A percentile compares a stretch with the other conserved stretches of the same genome.
Conservation (phyloP, 2,329 filamentous ascomycete genomes). For the Pestalotiopsis sp. region DNA sequence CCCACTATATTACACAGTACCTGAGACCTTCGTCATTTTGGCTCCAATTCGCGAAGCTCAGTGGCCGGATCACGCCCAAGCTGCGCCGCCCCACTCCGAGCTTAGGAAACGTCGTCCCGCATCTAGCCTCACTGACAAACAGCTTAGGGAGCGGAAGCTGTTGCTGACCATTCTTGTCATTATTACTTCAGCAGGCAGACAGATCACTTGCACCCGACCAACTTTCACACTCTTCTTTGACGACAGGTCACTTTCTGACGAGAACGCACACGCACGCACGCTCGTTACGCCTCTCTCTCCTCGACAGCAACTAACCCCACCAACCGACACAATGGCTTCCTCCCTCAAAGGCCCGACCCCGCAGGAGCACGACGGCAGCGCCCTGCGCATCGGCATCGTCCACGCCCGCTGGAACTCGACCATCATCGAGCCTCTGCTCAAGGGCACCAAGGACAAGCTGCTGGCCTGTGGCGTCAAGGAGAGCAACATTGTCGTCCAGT, state of each 20-base stretch:
- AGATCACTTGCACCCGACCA: no score
- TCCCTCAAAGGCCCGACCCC: conserved; percentile 57
- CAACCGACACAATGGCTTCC: conserved; percentile 36
- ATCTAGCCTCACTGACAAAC: background rate
- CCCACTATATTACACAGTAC: background rate
- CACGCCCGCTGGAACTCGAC: conserved; percentile 93
- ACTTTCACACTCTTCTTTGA: background rate
- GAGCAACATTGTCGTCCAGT: conserved; percentile 85
- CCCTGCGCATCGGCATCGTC: conserved; percentile 88
- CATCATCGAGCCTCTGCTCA: conserved; percentile 84
- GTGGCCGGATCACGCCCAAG: background rate
- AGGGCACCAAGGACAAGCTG: conserved; percentile 78
- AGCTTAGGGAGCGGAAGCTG: background rate
- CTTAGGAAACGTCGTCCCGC: background rate
- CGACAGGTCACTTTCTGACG: background rate
- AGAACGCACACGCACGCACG: no score
- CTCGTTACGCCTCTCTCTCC: background rate
- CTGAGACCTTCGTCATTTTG: background rate
- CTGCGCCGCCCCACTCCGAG: background rate
- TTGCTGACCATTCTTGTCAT: background rate
- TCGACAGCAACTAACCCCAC: background rate
- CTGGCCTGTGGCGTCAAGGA: conserved; percentile 78
- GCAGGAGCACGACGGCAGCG: conserved; percentile 66
- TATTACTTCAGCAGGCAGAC: background rate
- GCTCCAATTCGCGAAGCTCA: background rate